These are phyloP conservation scores for Collybia nuda DNA, from an alignment of 768 basidiomycete genomes.

Conservation along the genomic window DNA sequence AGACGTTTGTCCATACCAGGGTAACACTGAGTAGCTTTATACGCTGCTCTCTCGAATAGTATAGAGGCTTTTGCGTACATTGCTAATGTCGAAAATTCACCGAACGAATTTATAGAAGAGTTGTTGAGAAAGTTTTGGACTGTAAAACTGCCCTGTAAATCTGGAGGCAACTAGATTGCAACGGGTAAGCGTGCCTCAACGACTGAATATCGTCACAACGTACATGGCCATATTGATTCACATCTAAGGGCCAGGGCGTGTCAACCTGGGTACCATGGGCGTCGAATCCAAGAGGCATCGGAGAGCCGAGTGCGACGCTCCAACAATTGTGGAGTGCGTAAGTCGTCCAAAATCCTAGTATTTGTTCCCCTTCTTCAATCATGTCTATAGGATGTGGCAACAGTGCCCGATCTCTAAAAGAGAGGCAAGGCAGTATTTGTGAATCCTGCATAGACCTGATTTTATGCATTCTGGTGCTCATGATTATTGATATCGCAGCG, in stretches of 20 bases:
- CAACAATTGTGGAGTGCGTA: conserved; percentile 56
- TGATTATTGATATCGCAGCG: conserved; percentile 47
- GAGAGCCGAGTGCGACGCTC: conserved; percentile 47
- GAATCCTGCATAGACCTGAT: conserved; percentile 34
- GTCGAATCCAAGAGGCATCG: conserved; percentile 49
- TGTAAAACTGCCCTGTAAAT: conserved; percentile 43
- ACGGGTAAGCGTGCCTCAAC: conserved; percentile 9
- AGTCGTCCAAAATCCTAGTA: conserved; percentile 64
- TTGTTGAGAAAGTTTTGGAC: conserved; percentile 25
- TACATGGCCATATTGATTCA: conserved; percentile 37
- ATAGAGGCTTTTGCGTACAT: conserved; percentile 5
- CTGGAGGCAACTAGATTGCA: conserved; percentile 36
- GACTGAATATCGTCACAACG: conserved; percentile 5
- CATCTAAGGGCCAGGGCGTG: conserved; percentile 48
- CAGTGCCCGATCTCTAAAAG: conserved; percentile 36
- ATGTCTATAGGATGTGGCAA: conserved; percentile 36
- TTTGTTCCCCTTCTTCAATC: conserved; percentile 61
- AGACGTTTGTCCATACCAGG: background rate
- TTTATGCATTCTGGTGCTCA: conserved; percentile 45
- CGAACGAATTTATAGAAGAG: background rate
- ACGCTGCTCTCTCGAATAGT: conserved; percentile 2
- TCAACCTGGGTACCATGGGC: conserved; percentile 45
- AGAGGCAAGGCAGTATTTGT: conserved; percentile 32
- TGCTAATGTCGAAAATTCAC: conserved; percentile 2
- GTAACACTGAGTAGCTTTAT: background rate